phyloP scores from a whole-genome alignment of 2,329 filamentous ascomycete genomes.

The Colletotrichum coccodes region DNA sequence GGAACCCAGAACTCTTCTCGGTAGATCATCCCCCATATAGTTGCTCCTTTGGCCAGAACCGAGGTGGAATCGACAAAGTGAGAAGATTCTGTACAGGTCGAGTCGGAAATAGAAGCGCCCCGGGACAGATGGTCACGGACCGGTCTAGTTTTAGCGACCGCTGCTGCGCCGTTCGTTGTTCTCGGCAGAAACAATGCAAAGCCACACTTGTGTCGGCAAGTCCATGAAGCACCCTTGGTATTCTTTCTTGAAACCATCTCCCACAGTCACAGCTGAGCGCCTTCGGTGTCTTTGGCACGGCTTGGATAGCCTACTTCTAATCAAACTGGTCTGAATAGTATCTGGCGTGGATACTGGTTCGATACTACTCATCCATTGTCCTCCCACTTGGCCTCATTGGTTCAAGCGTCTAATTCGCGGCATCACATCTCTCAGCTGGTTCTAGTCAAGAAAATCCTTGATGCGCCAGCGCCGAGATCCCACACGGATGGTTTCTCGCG shows the following conservation, averaged over 20 bases:
- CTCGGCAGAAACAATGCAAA: slow-evolving; percentile 12
- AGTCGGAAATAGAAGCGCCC: slow-evolving; percentile 5
- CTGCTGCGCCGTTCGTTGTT: neutral
- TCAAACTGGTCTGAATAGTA: neutral
- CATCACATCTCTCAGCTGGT: neutral
- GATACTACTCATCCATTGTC: neutral
- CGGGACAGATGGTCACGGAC: neutral
- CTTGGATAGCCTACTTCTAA: neutral
- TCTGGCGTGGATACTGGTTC: neutral
- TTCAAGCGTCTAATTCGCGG: neutral
- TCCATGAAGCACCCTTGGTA: slow-evolving; percentile 1
- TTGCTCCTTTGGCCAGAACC: neutral
- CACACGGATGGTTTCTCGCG: neutral
- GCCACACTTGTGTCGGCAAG: slow-evolving; percentile 11
- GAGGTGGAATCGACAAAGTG: neutral
- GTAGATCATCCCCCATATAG: neutral
- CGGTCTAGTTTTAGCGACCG: neutral
- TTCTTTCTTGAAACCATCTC: neutral
- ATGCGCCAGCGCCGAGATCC: neutral
- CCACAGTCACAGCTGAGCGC: neutral
- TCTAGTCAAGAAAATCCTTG: neutral
- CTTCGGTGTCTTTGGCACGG: neutral
- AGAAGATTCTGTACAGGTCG: slow-evolving; percentile 5
- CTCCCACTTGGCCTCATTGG: neutral
- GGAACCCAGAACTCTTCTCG: neutral